A percentile compares a stretch with the other conserved stretches of the same genome.
Conservation (phyloP, 2,329 filamentous ascomycete genomes). For the Lecanicillium sp. region DNA sequence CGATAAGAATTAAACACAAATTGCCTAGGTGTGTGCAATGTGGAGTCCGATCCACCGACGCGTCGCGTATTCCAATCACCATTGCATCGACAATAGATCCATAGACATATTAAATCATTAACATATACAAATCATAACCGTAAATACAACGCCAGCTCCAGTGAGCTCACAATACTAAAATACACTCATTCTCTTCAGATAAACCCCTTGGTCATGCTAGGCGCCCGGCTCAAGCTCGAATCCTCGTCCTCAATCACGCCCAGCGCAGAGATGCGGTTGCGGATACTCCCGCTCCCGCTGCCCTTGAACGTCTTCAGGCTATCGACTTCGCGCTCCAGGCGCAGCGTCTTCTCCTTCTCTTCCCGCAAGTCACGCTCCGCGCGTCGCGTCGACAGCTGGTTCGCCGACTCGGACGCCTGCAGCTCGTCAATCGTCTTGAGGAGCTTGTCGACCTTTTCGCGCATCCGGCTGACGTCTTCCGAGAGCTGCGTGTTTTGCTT, state of each 20-base stretch:
- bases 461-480: conserved; percentile 77
- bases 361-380: conserved; percentile 87
- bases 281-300: conserved; percentile 37
- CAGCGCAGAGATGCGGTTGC: conserved; percentile 30
- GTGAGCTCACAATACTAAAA: too few species aligned
- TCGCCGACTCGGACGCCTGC: conserved; percentile 76
- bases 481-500: conserved; percentile 75
- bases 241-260: conserved; percentile 38
- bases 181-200: too few species aligned
- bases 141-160: not conserved
- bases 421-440: conserved; percentile 90
- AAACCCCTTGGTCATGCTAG: conserved; percentile 74
- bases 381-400: conserved; percentile 74
- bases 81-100: too few species aligned
- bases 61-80: too few species aligned
- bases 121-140: not conserved
- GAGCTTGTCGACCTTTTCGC: conserved; percentile 86
- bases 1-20: too few species aligned
- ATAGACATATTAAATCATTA: too few species aligned
- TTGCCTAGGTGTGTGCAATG: too few species aligned
- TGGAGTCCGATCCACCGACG: too few species aligned
- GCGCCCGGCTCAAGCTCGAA: conserved; percentile 55
- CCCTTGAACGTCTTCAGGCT: conserved; percentile 69
- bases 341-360: conserved; percentile 73
- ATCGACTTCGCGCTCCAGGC: conserved; percentile 84